Evolutionary conservation across 2,329 filamentous ascomycete species (phyloP).

Genomic region (Xylaria sp.): DNA sequence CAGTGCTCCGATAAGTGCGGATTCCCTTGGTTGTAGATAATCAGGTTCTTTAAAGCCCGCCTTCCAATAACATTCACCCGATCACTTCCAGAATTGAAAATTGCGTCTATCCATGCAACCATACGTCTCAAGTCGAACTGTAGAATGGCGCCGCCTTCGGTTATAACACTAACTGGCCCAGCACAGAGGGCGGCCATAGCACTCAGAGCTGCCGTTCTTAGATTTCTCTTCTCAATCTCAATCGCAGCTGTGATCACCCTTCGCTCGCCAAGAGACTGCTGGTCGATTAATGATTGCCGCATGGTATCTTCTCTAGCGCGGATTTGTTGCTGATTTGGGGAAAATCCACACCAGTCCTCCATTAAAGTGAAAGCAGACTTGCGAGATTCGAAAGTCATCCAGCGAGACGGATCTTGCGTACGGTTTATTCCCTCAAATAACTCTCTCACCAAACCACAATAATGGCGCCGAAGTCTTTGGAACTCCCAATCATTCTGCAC

Average conservation of each 20-base stretch:
- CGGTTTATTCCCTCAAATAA: constrained; percentile 91
- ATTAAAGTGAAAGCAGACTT: constrained; percentile 96
- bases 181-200: constrained; percentile 95
- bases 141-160: constrained; percentile 85
- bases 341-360: constrained; percentile 99
- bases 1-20: constrained; percentile 88
- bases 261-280: constrained; percentile 79
- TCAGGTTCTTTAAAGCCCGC: constrained; percentile 86
- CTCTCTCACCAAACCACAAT: constrained; percentile 92
- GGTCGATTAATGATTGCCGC: constrained; percentile 83
- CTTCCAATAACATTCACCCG: constrained; percentile 90
- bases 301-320: constrained; percentile 85
- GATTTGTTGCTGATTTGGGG: constrained; percentile 86
- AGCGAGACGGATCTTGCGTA: constrained; percentile 84
- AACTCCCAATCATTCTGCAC: constrained; percentile 96
- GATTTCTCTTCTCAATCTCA: constrained; percentile 95
- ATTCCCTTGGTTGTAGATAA: constrained; percentile 89
- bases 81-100: constrained; percentile 92
- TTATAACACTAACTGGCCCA: constrained; percentile 84
- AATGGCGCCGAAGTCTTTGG: constrained; percentile 89
- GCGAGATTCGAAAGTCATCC: constrained; percentile 97
- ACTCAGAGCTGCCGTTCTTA: constrained; percentile 89
- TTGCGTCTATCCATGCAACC: constrained; percentile 94
- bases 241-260: constrained; percentile 86
- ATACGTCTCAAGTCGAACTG: constrained; percentile 94